These are phyloP conservation scores for Solanum ossicruentum DNA, from an alignment of 257 asterid genomes.

Conservation along the genomic window DNA sequence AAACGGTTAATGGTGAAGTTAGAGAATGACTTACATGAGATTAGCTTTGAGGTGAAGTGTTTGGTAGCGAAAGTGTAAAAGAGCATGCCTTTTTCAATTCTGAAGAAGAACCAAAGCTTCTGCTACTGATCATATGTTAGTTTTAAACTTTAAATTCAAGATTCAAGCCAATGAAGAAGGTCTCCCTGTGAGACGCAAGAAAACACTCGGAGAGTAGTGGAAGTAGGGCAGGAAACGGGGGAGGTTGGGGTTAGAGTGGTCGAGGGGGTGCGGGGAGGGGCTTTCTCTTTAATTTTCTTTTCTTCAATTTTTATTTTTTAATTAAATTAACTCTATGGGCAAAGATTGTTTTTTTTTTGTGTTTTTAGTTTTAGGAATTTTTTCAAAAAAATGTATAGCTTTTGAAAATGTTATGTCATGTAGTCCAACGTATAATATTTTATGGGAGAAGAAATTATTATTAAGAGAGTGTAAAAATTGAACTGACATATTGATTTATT, in stretches of 20 bases:
- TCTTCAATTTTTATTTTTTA: neutral
- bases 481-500: no score
- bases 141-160: neutral
- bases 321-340: neutral
- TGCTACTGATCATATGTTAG: neutral
- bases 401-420: no score
- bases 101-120: neutral
- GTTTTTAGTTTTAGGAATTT: no score
- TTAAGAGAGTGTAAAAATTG: no score
- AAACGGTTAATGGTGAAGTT: slow-evolving; percentile 7
- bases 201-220: neutral
- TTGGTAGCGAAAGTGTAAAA: slow-evolving; percentile 17
- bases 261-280: neutral
- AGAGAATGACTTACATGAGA: slow-evolving; percentile 21
- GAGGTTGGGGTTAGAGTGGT: no score
- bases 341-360: no score
- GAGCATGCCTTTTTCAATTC: slow-evolving; percentile 31
- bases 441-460: no score
- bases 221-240: neutral
- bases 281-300: neutral
- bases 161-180: neutral
- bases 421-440: no score
- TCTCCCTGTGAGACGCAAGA: neutral
- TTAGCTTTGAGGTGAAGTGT: slow-evolving; percentile 17
- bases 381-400: no score